Evolutionary conservation across 441 rosid genomes (phyloP).

Genomic region (Gossypium lobatum): DNA sequence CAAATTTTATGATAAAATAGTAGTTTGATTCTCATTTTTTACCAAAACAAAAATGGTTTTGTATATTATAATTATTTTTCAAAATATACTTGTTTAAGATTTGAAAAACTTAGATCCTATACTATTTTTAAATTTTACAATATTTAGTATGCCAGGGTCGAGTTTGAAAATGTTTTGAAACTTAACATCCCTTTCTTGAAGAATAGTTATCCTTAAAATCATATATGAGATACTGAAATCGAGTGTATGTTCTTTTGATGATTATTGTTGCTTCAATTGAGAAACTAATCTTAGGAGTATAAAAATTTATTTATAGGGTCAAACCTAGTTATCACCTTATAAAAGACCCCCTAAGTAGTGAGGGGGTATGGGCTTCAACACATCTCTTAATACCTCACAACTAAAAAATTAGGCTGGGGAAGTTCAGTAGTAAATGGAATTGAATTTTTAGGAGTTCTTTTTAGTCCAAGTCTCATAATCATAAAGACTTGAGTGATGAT

Average conservation of each 20-base stretch:
- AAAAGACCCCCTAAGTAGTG: background rate
- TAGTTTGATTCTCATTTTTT: background rate
- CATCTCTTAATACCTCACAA: background rate
- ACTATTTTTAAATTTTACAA: background rate
- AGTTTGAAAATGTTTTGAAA: conserved; percentile 5
- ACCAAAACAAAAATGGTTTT: background rate
- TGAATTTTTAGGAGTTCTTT: background rate
- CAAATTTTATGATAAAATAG: background rate
- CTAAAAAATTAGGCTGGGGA: background rate
- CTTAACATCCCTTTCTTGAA: background rate
- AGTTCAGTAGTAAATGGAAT: background rate
- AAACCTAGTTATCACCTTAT: background rate
- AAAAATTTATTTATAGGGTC: no score
- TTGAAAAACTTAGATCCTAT: background rate
- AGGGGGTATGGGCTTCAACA: background rate
- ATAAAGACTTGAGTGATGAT: background rate
- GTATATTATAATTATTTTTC: background rate
- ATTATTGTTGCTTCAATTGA: no score
- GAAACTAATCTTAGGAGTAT: no score
- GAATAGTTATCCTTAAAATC: no score
- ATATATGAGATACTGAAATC: no score
- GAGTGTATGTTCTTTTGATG: no score
- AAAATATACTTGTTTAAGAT: conserved; percentile 3
- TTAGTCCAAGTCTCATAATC: background rate
- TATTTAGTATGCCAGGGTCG: background rate